Base-by-base conservation (phyloP, 768 basidiomycete genomes). In the Hydnomerulius pinastri region DNA sequence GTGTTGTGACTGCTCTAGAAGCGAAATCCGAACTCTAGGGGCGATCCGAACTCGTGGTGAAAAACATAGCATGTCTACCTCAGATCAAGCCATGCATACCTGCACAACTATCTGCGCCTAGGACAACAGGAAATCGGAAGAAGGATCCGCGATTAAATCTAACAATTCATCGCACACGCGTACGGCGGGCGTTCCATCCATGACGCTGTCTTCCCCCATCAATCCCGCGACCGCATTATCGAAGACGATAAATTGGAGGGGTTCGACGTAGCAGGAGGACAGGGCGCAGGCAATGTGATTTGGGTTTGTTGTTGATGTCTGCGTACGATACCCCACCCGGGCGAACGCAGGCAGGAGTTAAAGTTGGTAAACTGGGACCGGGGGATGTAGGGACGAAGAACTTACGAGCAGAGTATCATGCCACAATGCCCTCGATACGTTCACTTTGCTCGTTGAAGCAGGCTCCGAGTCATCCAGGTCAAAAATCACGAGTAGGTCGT, bases 191-290 rank as follows among this genome's bases (percentile, higher is more conserved):
- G 91, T 92, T 29, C 91, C 91, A 59, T 93, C 91, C 91, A 93
- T 93, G 51, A 90, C 76, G 15, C 88, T 90, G 65, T 93, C 95
- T 67, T 98, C 95, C 39, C 95, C 95, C 81, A 96, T 88, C 60
- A 97, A 70, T 4, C 93, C 95, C 1, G 91, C 87, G 42, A 81
- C 74, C 11, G 76, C 82, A 55, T 92, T 90, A 66, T 91, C 90
- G 61, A 84, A 92, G 5, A 98, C 81, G 50, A 97, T 80, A 64
- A 93, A 85, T 65, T 98, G 82, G 50, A 83, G 66, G 8, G 95
- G 94, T 70, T 97, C 95, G 40, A 92, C 83, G 85, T 87, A 91
- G 36, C 89, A 82, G 53, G 87, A 88, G 30, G 79, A 78, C n/a
- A 91, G 76, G n/a, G 85, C 85, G 6, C 64, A 58, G 17, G 64